Conservation (phyloP, 2,329 filamentous ascomycete species). For the Endocalyx cinctus region DNA sequence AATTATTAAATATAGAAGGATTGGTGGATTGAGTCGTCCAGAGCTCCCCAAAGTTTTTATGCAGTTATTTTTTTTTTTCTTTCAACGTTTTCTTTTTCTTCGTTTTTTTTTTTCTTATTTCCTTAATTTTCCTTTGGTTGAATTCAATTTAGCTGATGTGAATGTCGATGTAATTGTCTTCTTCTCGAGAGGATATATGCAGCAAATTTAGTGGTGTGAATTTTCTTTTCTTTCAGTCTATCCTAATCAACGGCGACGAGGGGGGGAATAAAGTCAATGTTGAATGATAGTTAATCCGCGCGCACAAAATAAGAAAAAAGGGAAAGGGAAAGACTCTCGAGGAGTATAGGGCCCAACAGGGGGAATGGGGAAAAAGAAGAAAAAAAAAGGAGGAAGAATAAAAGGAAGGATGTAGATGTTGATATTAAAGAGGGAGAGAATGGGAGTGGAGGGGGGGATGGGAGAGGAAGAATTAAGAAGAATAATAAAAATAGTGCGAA, state of each 20-base stretch:
- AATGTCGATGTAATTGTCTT: neutral
- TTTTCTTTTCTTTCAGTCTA: neutral
- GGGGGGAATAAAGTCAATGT: neutral
- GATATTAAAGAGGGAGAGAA: too few species aligned
- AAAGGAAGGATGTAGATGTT: too few species aligned
- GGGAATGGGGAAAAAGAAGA: neutral
- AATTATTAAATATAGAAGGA: neutral
- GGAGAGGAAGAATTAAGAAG: too few species aligned
- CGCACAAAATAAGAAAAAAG: conserved; percentile 10
- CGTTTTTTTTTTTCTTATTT: neutral
- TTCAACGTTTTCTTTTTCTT: neutral
- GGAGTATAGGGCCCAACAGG: conserved; percentile 9
- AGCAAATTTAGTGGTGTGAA: neutral
- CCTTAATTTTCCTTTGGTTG: too few species aligned
- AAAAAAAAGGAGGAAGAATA: neutral
- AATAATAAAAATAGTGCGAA: too few species aligned
- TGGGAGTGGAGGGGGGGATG: too few species aligned
- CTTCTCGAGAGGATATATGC: neutral
- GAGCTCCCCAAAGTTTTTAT: neutral
- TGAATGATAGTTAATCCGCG: neutral
- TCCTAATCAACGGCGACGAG: too few species aligned
- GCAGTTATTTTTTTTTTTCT: neutral
- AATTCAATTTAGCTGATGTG: neutral
- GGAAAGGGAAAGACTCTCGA: conserved; percentile 5
- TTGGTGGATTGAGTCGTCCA: neutral